Base-by-base conservation (phyloP, 805 yeast species). In the Saturnispora ahearnii region DNA sequence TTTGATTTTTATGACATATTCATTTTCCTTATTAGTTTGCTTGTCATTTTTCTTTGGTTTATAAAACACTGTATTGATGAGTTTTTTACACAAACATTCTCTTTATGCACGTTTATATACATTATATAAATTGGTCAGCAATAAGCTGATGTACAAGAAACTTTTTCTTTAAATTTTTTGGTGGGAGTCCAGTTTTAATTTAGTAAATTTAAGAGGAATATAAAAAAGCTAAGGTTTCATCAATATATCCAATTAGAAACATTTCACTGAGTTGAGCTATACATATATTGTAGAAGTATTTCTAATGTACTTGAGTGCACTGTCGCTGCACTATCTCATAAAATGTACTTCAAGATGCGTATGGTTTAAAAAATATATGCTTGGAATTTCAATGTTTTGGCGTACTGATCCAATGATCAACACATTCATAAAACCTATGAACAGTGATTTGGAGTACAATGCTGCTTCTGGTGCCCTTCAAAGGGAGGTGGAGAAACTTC, bases 391-490 rank as follows among this genome's bases (percentile, higher is more conserved):
- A n/a, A 22, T 18, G 21, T 18, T 36, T 15, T 36, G 11, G 7
- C 22, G 11, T 36, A 36, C 13, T 10, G 12, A 3, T 10, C 6
- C 13, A 10, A 36, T 15, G 21, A 36, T 36, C 40, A 18, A 18
- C 11, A 13, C 15, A 15, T 36, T 22, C 4, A 36, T 9, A 18
- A 22, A 15, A 5, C 26, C 15, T 13, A 46, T 40, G 49, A 9
- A 31, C n/a, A 31, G 6, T 18, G 49, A 46, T 15, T 40, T 46
- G 32, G 49, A 46, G 18, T 26, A 24, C n/a, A 11, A 31, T 40
- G 49, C 30, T 2, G 31, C 24, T 18, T 21, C 26, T 10, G 43
- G 22, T 11, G 13, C 26, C 1, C 43, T 15, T 42, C 34, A 18
- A n/a, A 21, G 34, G 13, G 33, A 44, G 18, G 34, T 21, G 7